Percentiles rank a stretch among this genome's conserved stretches.
Evolutionary conservation across 2,329 filamentous ascomycete genomes (phyloP).

Genomic region (Aureobasidium pullulans): DNA sequence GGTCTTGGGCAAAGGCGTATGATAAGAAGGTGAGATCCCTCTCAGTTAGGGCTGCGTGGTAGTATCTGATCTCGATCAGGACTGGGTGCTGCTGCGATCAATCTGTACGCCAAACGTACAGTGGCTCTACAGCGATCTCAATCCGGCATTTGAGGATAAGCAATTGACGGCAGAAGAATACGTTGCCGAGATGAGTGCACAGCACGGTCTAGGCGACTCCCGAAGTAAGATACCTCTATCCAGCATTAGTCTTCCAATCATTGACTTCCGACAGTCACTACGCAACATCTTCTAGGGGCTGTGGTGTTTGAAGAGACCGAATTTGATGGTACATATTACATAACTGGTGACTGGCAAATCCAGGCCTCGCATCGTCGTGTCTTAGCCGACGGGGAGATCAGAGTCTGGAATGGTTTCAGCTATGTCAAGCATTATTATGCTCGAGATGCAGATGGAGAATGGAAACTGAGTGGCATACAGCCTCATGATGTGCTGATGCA

Average conservation of each 20-base stretch:
- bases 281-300: background rate
- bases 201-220: background rate
- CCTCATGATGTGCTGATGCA: background rate
- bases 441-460: background rate
- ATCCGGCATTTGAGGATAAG: background rate
- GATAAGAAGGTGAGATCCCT: background rate
- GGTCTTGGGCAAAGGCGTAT: background rate
- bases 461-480: background rate
- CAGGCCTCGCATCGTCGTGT: background rate
- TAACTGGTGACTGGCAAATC: background rate
- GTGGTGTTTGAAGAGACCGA: background rate
- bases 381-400: background rate
- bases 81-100: background rate
- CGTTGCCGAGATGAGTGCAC: background rate
- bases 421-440: background rate
- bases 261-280: background rate
- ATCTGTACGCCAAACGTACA: background rate
- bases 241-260: background rate
- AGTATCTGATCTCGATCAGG: background rate
- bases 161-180: background rate
- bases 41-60: no score
- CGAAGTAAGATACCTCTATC: background rate
- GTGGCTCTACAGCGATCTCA: background rate
- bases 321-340: background rate
- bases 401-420: background rate